Evolutionary conservation across 108 stramenopile genomes (phyloP), one percentile per base, ranked within the genome.

Genomic region (Nitzschia sp.): DNA sequence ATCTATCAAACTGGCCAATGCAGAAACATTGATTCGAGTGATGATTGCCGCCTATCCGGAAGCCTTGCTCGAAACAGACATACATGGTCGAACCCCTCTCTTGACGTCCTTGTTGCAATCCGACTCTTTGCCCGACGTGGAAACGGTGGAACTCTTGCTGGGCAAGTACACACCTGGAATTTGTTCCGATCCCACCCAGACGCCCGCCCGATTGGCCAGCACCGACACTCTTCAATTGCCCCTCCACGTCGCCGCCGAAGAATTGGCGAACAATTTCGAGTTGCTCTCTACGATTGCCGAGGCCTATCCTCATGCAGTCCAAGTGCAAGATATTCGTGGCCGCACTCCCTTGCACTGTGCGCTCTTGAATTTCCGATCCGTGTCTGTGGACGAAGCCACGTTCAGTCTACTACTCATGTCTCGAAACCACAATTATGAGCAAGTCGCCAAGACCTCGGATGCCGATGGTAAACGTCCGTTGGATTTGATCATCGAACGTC

Each of bases 321-420:
- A 60, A 15, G 69, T 62, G 2, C 75, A 77, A 66, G 83, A 84
- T 58, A 41, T 63, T 35, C 59, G 71, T 17, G 79, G 83, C 29
- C 66, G 83, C 58, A 80, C 76, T 35, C 83, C 83, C 5, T 35
- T 84, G 21, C 79, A 80, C 47, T 68, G 68, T n/a, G 72, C 72
- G 1, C 45, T 84, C 11, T 45, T 53, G 19, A 80, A 77, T 45
- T 71, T 55, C 54, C 72, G 68, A 34, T 32, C 36, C 3, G 27
- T 77, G n/a, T 56, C 79, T 11, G 35, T 74, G 1, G 58, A 70
- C 30, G 56, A 71, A 31, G 45, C 53, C 36, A 57, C 65, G 4
- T 23, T 84, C 36, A 58, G 44, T 17, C 54, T 80, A 53, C 53
- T 82, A 50, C 69, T 58, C 25, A 66, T 50, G 29, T 21, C 48